Evolutionary conservation across 2,329 filamentous ascomycete species (phyloP).

Genomic region (Emericellopsis atlantica): DNA sequence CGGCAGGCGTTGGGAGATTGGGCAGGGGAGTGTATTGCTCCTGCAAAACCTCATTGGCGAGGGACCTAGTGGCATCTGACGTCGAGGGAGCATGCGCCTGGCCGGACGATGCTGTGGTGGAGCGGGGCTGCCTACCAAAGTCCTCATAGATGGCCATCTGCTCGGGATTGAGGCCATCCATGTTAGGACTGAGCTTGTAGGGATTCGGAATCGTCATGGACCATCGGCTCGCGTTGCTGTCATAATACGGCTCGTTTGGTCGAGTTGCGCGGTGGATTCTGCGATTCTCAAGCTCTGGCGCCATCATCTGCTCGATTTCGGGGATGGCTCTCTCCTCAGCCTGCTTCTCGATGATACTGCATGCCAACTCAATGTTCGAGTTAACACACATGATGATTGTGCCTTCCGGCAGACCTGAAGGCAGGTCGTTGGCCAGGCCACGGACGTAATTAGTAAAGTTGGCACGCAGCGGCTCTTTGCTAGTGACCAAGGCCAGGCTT

Average conservation of each 20-base stretch:
- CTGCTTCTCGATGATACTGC: conserved; percentile 86
- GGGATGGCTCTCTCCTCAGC: conserved; percentile 86
- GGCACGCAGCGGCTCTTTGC: conserved; percentile 89
- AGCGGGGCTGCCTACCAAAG: conserved; percentile 76
- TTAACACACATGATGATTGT: conserved; percentile 98
- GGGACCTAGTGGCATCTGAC: conserved; percentile 47
- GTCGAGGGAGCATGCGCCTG: conserved; percentile 39
- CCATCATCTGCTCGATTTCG: conserved; percentile 91
- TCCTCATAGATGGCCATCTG: conserved; percentile 96
- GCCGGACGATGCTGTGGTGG: conserved; percentile 38
- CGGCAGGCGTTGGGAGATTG: conserved; percentile 43
- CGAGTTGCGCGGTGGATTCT: conserved; percentile 62
- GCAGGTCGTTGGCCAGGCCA: conserved; percentile 50
- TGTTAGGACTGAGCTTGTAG: conserved; percentile 66
- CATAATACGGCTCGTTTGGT: conserved; percentile 75
- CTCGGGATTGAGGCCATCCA: conserved; percentile 68
- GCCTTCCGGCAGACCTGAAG: conserved; percentile 80
- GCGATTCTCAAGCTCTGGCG: conserved; percentile 65
- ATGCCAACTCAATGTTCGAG: conserved; percentile 88
- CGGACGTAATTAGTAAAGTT: conserved; percentile 97
- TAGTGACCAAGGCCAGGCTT: conserved; percentile 90
- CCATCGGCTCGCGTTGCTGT: conserved; percentile 75
- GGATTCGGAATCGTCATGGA: conserved; percentile 88
- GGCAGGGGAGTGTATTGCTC: conserved; percentile 47
- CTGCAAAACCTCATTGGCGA: conserved; percentile 52